phyloP scores from a whole-genome alignment of 352 stramenopile species.

The Pythium guiyangense region DNA sequence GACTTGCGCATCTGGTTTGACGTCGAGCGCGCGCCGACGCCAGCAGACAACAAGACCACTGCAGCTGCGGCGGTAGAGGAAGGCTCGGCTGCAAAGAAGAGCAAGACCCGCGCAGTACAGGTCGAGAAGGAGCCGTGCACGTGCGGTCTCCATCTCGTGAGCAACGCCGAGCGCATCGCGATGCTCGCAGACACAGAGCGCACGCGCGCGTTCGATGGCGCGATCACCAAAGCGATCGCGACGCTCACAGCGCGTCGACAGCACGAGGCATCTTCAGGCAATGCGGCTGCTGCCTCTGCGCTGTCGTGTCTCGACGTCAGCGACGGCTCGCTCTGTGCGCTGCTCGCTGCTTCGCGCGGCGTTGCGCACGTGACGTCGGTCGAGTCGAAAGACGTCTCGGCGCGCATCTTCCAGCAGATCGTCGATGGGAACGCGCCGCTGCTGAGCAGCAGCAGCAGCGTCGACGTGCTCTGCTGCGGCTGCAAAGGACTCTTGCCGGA shows the following conservation, averaged over 20 bases:
- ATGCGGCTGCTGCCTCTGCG: too few species aligned
- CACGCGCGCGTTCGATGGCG: conserved; percentile 27
- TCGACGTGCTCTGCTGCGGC: conserved; percentile 58
- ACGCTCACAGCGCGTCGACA: neutral
- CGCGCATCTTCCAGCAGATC: conserved; percentile 72
- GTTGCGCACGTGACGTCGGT: conserved; percentile 60
- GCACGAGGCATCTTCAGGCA: too few species aligned
- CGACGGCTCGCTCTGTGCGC: conserved; percentile 60
- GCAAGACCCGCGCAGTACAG: conserved; percentile 15
- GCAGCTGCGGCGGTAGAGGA: conserved; percentile 4
- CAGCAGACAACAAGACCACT: neutral
- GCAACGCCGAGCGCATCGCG: conserved; percentile 71
- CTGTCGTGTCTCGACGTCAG: conserved; percentile 71
- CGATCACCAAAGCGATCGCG: conserved; percentile 16
- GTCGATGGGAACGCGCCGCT: conserved; percentile 34
- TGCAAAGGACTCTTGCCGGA: conserved; percentile 59
- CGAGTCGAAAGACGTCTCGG: conserved; percentile 79
- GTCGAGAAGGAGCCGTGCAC: conserved; percentile 55
- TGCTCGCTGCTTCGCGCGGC: conserved; percentile 48
- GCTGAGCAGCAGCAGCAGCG: conserved; percentile 23
- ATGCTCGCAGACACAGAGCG: conserved; percentile 60
- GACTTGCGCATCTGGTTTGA: conserved; percentile 83
- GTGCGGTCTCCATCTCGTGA: conserved; percentile 73
- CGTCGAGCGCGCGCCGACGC: conserved; percentile 18
- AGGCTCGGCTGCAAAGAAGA: conserved; percentile 24